These are phyloP conservation scores for Argentina anserina DNA, from an alignment of 306 rosid species.

Conservation along the genomic window DNA sequence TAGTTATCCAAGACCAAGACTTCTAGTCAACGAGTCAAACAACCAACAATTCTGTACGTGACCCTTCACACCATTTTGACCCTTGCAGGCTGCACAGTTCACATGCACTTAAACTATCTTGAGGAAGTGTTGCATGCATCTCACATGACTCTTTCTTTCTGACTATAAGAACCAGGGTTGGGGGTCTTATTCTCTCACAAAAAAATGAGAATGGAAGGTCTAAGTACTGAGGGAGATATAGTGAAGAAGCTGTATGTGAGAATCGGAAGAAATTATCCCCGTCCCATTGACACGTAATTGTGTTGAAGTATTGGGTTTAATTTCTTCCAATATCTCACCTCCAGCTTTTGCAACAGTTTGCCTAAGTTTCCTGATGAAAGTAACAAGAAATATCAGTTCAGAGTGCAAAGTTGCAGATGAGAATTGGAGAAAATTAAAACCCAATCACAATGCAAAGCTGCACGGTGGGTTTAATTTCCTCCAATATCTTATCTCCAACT, in stretches of 20 bases:
- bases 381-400: background rate
- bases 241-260: background rate
- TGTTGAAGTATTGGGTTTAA: background rate
- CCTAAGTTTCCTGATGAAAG: background rate
- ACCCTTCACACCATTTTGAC: slow-evolving; percentile 1
- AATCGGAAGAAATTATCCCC: background rate
- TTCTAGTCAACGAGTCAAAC: background rate
- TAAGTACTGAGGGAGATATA: background rate
- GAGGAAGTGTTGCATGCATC: background rate
- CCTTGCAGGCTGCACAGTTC: background rate
- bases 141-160: background rate
- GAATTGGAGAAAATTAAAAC: background rate
- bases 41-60: background rate
- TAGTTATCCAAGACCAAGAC: background rate
- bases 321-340: slow-evolving; percentile 7
- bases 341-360: background rate
- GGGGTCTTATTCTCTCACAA: background rate
- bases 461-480: background rate
- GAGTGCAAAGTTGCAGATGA: background rate
- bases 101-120: background rate
- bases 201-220: background rate
- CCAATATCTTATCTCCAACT: background rate
- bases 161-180: background rate
- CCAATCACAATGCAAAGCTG: background rate
- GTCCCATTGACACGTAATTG: background rate